phyloP scores from a whole-genome alignment of 176 grass and related monocot genomes.

The Oropetium thomaeum region DNA sequence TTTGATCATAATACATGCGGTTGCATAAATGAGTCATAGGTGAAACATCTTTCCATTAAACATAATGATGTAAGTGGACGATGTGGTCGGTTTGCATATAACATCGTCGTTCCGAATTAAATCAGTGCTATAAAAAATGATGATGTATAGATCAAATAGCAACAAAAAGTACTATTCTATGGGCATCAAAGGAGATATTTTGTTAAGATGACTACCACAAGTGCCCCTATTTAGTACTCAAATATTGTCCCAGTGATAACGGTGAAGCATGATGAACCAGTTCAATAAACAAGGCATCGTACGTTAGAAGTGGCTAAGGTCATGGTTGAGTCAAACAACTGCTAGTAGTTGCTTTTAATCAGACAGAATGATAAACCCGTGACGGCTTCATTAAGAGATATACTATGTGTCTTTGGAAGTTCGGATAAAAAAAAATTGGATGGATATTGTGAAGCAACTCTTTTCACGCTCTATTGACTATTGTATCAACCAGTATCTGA shows the following conservation, averaged over 20 bases:
- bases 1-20: too few species aligned
- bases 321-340: constrained; percentile 29
- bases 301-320: not conserved
- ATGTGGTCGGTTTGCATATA: too few species aligned
- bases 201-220: not conserved
- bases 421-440: too few species aligned
- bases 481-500: too few species aligned
- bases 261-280: not conserved
- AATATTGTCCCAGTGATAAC: not conserved
- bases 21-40: too few species aligned
- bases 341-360: constrained; percentile 28
- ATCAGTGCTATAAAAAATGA: not conserved
- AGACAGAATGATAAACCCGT: constrained; percentile 15
- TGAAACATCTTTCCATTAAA: too few species aligned
- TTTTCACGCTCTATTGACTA: too few species aligned
- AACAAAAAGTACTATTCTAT: constrained; percentile 19
- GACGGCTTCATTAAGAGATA: not conserved
- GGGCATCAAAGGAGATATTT: not conserved
- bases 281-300: not conserved
- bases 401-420: too few species aligned
- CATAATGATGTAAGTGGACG: too few species aligned
- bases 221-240: not conserved
- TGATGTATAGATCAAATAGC: not conserved
- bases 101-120: too few species aligned
- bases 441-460: too few species aligned